These are phyloP conservation scores for Olyra latifolia DNA, from an alignment of 176 grass and related monocot genomes.

Conservation along the genomic window DNA sequence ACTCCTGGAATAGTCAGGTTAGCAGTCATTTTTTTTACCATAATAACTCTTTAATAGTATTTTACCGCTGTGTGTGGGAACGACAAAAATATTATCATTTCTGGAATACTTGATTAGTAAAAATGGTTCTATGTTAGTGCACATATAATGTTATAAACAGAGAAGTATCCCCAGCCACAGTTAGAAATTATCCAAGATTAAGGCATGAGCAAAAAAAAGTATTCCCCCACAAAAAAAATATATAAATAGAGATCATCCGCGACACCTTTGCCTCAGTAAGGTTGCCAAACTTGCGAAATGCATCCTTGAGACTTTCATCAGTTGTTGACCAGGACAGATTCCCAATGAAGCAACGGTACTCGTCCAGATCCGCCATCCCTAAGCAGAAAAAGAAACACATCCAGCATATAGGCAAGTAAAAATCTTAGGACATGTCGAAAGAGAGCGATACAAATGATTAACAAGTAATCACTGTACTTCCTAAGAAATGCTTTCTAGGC, in stretches of 20 bases:
- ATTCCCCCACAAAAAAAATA: neutral
- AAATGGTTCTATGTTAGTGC: neutral
- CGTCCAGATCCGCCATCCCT: constrained; percentile 60
- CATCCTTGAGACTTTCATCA: constrained; percentile 68
- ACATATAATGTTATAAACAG: neutral
- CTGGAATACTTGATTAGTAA: neutral
- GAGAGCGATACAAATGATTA: neutral
- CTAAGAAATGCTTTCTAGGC: neutral
- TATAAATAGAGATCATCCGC: neutral
- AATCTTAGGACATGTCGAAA: neutral
- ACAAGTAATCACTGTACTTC: neutral
- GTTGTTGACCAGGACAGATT: constrained; percentile 89
- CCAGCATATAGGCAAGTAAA: neutral
- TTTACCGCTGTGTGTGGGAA: neutral
- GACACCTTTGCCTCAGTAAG: constrained; percentile 86
- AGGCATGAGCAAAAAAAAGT: neutral
- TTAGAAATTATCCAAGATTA: neutral
- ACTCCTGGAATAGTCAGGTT: neutral
- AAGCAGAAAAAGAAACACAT: neutral
- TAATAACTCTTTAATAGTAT: neutral
- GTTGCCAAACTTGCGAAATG: constrained; percentile 74
- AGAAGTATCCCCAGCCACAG: neutral
- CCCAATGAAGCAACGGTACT: constrained; percentile 93
- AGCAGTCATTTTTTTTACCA: neutral
- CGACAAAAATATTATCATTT: neutral